Conservation (phyloP, 129 eudicot species). For the Cynara cardunculus region DNA sequence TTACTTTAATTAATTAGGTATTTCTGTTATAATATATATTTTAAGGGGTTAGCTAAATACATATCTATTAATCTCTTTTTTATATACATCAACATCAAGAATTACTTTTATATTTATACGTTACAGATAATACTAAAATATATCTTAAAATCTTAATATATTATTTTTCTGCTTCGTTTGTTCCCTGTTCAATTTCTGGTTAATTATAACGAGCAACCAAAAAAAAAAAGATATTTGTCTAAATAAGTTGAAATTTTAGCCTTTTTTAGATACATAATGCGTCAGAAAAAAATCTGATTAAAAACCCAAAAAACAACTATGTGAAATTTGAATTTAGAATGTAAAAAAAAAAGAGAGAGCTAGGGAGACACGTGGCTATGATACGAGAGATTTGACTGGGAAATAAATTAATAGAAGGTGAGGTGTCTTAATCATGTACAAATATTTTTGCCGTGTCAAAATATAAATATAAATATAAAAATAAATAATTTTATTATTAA, state of each 20-base stretch:
- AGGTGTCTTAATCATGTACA: conserved; percentile 14
- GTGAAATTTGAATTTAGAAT: too few relatives aligned
- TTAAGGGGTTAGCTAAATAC: too few relatives aligned
- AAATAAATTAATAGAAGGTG: not conserved
- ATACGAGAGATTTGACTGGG: conserved; percentile 24
- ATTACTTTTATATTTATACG: not conserved
- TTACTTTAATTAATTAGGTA: not conserved
- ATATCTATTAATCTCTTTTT: too few relatives aligned
- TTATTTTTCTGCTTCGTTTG: not conserved
- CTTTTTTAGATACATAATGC: too few relatives aligned
- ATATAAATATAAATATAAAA: not conserved
- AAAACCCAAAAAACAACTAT: too few relatives aligned
- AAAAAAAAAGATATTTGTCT: conserved; percentile 8
- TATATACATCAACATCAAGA: too few relatives aligned
- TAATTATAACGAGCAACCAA: conserved; percentile 19
- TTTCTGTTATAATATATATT: not conserved
- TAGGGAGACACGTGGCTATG: not conserved
- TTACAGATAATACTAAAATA: too few relatives aligned
- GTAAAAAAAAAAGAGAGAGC: not conserved
- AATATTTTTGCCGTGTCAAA: not conserved
- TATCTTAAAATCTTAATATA: not conserved
- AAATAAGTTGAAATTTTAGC: not conserved
- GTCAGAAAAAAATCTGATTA: too few relatives aligned
- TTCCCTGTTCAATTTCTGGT: not conserved
- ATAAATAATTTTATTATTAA: not conserved